These are phyloP conservation scores for Boletus sp. DNA, from an alignment of 768 basidiomycete species.

Conservation along the genomic window DNA sequence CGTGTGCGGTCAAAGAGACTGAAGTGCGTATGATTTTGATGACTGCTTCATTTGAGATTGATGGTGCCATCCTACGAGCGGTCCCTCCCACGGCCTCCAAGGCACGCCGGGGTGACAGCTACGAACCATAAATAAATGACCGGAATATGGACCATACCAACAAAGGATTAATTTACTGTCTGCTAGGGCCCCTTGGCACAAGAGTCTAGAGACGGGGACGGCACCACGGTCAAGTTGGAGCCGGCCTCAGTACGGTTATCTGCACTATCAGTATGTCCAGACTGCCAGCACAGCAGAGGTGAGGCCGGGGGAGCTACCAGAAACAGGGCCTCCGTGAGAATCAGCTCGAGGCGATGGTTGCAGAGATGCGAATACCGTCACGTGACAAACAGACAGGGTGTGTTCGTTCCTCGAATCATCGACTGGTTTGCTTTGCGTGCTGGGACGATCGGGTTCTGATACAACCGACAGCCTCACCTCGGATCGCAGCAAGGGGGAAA, in stretches of 20 bases:
- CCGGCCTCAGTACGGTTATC: neutral
- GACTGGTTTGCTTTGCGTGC: neutral
- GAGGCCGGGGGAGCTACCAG: neutral
- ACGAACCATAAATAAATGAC: conserved; percentile 1
- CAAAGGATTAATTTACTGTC: conserved; percentile 4
- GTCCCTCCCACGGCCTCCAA: neutral
- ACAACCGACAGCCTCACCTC: neutral
- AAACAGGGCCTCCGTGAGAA: neutral
- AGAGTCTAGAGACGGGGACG: neutral
- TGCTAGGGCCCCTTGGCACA: neutral
- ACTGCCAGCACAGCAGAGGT: neutral
- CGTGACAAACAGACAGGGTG: neutral
- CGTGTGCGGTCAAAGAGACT: neutral
- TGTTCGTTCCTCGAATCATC: neutral
- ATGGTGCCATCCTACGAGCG: neutral
- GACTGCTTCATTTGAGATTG: neutral
- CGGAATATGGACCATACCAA: neutral
- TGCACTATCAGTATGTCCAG: neutral
- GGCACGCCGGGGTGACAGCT: neutral
- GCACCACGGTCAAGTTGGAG: neutral
- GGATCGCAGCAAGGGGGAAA: neutral
- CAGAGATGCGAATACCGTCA: neutral
- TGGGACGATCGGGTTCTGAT: neutral
- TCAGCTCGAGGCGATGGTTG: neutral
- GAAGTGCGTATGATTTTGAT: neutral